phyloP scores from a whole-genome alignment of 2,329 filamentous ascomycete genomes.

The Meredithiella fracta region DNA sequence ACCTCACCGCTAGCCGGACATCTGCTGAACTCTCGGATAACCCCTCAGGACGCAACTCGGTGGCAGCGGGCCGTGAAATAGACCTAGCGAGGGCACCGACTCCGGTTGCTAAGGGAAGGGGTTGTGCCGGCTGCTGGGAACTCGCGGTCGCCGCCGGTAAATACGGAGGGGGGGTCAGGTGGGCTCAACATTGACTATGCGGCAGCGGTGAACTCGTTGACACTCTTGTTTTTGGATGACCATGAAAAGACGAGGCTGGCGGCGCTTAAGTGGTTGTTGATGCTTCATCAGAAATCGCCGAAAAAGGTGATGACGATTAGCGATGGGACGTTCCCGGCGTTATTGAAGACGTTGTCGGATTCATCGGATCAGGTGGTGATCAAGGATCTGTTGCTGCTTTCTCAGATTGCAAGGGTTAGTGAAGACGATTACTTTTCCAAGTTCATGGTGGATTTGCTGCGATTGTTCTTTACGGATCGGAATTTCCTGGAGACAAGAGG shows the following conservation, averaged over 20 bases:
- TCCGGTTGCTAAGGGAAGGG: not conserved
- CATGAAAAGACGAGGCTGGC: conserved; percentile 91
- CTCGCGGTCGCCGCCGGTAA: conserved; percentile 16
- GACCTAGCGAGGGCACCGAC: conserved; percentile 8
- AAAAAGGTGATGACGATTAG: conserved; percentile 89
- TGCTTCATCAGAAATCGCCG: conserved; percentile 91
- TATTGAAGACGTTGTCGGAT: conserved; percentile 91
- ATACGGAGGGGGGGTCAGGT: not conserved
- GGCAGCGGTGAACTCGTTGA: conserved; percentile 82
- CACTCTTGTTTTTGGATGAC: conserved; percentile 85
- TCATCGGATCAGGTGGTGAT: conserved; percentile 91
- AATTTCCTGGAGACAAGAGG: conserved; percentile 80
- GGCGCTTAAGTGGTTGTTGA: conserved; percentile 88
- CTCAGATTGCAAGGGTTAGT: conserved; percentile 89
- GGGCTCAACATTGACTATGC: conserved; percentile 72
- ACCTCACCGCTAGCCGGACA: not conserved
- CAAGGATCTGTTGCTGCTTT: conserved; percentile 79
- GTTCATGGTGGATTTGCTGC: conserved; percentile 93
- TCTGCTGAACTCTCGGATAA: not conserved
- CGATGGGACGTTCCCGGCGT: conserved; percentile 86
- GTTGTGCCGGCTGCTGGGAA: conserved; percentile 20
- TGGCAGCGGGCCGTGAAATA: not conserved
- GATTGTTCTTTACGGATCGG: conserved; percentile 88
- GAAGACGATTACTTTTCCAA: conserved; percentile 96
- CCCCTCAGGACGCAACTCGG: conserved; percentile 6